Conservation (phyloP, 2,329 filamentous ascomycete species). For the Aspergillus fumigatus region DNA sequence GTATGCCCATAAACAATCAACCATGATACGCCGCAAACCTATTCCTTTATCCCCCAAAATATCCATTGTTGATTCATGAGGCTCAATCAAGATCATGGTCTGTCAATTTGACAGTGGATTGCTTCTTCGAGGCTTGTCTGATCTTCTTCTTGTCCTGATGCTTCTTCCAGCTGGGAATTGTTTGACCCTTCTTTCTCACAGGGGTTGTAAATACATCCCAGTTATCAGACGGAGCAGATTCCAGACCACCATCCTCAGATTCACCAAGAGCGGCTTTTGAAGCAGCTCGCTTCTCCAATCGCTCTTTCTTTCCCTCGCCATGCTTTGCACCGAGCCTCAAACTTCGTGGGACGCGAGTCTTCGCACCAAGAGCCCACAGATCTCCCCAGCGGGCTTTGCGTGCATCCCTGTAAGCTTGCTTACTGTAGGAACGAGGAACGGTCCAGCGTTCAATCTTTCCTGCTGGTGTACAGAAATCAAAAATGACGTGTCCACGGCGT, state of each 20-base stretch:
- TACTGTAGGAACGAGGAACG: slow-evolving; percentile 74
- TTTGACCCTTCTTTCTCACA: slow-evolving; percentile 30
- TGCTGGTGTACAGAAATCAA: slow-evolving; percentile 85
- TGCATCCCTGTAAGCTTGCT: slow-evolving; percentile 83
- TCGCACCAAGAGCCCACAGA: slow-evolving; percentile 90
- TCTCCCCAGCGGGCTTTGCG: slow-evolving; percentile 90
- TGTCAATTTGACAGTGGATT: slow-evolving; percentile 10
- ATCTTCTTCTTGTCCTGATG: slow-evolving; percentile 41
- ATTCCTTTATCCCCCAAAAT: slow-evolving; percentile 2
- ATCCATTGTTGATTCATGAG: neutral
- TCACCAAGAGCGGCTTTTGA: slow-evolving; percentile 20
- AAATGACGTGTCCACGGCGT: slow-evolving; percentile 76
- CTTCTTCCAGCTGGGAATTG: slow-evolving; percentile 40
- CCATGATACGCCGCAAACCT: slow-evolving; percentile 1
- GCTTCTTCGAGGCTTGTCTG: slow-evolving; percentile 39
- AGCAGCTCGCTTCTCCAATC: slow-evolving; percentile 36
- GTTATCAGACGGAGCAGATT: neutral
- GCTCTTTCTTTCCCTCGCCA: slow-evolving; percentile 38
- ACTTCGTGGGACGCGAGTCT: slow-evolving; percentile 65
- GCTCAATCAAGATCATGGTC: neutral
- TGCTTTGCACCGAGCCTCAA: slow-evolving; percentile 55
- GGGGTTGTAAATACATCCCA: slow-evolving; percentile 15
- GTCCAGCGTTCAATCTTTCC: slow-evolving; percentile 91
- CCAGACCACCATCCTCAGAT: slow-evolving; percentile 18
- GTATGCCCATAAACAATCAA: neutral